Percentiles rank a stretch among this genome's conserved stretches.
phyloP scores from a whole-genome alignment of 768 basidiomycete species.

The Boletus vermiculosoides region DNA sequence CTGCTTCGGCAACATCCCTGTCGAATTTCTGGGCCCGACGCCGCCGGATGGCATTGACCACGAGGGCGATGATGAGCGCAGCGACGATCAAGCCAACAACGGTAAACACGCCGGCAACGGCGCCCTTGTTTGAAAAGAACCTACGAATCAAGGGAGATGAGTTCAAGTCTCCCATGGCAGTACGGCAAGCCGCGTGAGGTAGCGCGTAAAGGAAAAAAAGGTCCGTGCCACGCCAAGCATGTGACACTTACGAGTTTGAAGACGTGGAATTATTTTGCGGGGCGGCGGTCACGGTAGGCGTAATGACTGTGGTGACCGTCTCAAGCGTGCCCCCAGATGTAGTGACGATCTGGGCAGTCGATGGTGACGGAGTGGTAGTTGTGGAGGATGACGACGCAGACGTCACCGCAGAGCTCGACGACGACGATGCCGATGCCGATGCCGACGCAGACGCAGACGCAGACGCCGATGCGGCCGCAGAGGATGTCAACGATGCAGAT shows the following conservation, averaged over 20 bases:
- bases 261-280: neutral
- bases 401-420: neutral
- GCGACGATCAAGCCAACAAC: slow-evolving; percentile 64
- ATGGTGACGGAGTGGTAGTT: neutral
- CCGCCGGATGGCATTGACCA: slow-evolving; percentile 56
- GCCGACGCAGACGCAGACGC: neutral
- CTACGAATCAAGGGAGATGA: slow-evolving; percentile 32
- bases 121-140: slow-evolving; percentile 71
- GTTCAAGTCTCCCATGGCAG: neutral
- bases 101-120: slow-evolving; percentile 69
- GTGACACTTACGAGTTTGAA: slow-evolving; percentile 28
- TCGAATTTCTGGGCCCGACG: slow-evolving; percentile 66
- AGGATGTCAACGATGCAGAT: neutral
- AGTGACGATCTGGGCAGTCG: slow-evolving; percentile 1
- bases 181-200: neutral
- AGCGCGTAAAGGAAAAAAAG: neutral
- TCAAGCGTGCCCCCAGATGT: slow-evolving; percentile 1
- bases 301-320: slow-evolving; percentile 11
- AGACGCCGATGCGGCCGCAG: neutral
- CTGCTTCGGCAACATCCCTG: slow-evolving; percentile 70
- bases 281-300: neutral
- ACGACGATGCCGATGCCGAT: neutral
- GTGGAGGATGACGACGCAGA: slow-evolving; percentile 7
- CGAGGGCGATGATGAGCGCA: slow-evolving; percentile 47
- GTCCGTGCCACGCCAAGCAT: neutral